Conservation (phyloP, 1,284 basidiomycete genomes). For the Apiotrichum akiyoshidainum region DNA sequence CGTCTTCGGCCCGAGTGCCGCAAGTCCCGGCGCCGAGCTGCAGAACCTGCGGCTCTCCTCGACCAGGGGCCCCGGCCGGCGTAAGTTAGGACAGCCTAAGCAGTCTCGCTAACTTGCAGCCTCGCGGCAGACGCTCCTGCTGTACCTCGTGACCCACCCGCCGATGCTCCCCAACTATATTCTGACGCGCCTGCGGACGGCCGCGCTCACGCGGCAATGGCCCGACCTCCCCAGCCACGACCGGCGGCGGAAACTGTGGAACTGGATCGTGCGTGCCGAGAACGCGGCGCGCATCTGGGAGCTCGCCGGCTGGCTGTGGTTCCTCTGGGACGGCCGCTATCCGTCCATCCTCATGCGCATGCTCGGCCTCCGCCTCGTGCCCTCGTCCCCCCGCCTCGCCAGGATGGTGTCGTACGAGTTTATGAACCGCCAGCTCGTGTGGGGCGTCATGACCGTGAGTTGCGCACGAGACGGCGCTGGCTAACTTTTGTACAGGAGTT, state of each 20-base stretch:
- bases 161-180: constrained; percentile 77
- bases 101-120: constrained; percentile 15
- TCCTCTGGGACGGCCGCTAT: constrained; percentile 84
- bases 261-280: constrained; percentile 65
- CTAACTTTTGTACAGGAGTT: constrained; percentile 69
- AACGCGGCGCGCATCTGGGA: constrained; percentile 59
- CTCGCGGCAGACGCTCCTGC: constrained; percentile 56
- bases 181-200: constrained; percentile 65
- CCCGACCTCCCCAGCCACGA: constrained; percentile 81
- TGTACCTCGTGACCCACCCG: constrained; percentile 63
- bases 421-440: constrained; percentile 98
- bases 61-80: constrained; percentile 4
- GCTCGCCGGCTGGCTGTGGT: constrained; percentile 73
- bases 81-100: constrained; percentile 40
- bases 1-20: constrained; percentile 76
- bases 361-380: constrained; percentile 72
- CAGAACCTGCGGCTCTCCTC: constrained; percentile 66
- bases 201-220: constrained; percentile 81
- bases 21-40: constrained; percentile 78
- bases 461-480: background rate
- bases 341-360: constrained; percentile 80
- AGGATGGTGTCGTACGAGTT: constrained; percentile 96
- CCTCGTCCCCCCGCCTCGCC: constrained; percentile 66
- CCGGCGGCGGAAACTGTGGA: constrained; percentile 71
- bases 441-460: constrained; percentile 93